Conservation (phyloP, 352 stramenopile genomes). For the Phytophthora fragariae region DNA sequence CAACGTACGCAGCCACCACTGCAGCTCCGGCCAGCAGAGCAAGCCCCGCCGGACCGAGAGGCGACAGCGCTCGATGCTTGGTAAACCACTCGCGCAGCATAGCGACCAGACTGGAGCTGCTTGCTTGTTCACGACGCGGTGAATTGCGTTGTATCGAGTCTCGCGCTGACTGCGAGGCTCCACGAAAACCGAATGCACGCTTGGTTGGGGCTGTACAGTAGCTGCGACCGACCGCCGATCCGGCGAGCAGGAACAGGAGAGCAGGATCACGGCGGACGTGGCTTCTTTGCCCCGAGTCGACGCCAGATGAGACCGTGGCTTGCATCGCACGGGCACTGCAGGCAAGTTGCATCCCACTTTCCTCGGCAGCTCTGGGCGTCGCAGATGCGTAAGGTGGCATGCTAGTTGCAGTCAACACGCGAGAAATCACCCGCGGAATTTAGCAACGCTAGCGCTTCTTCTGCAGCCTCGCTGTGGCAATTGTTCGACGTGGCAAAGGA, state of each 20-base stretch:
- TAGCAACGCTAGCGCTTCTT: not conserved
- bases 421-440: not conserved
- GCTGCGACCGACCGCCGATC: slow-evolving; percentile 3
- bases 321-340: slow-evolving; percentile 13
- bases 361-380: slow-evolving; percentile 1
- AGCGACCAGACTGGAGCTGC: not conserved
- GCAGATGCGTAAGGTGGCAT: slow-evolving; percentile 8
- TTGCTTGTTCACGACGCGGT: slow-evolving; percentile 10
- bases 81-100: slow-evolving; percentile 40
- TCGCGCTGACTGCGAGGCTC: not conserved
- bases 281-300: slow-evolving; percentile 19
- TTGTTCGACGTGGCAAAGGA: not conserved
- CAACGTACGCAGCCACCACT: slow-evolving; percentile 31
- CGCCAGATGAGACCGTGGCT: slow-evolving; percentile 32
- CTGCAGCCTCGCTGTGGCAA: not conserved
- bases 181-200: not conserved
- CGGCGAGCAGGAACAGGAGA: not conserved
- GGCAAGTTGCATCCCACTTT: slow-evolving; percentile 25
- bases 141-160: slow-evolving; percentile 27
- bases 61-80: slow-evolving; percentile 27
- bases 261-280: slow-evolving; percentile 1
- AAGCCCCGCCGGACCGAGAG: slow-evolving; percentile 34
- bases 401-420: not conserved
- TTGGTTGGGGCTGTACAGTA: not conserved
- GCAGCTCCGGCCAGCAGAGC: slow-evolving; percentile 34